phyloP scores from a whole-genome alignment of 768 basidiomycete species.

The Agaricus blazei region DNA sequence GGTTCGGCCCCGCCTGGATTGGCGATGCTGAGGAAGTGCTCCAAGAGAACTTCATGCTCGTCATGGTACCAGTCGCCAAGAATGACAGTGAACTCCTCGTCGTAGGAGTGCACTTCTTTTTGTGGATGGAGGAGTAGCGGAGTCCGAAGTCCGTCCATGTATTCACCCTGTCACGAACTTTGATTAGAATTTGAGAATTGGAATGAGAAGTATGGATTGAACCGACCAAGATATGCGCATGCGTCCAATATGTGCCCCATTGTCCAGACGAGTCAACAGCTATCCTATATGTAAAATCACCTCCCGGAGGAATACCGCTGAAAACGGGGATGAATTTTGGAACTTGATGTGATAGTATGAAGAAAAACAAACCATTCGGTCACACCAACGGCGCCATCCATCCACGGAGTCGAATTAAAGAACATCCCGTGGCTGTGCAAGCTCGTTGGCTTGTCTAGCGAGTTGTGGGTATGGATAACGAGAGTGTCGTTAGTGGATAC shows the following conservation, averaged over 20 bases:
- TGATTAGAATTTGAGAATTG: background rate
- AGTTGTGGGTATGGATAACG: conserved; percentile 73
- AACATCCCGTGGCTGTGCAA: conserved; percentile 96
- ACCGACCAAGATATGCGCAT: conserved; percentile 56
- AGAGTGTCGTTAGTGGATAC: conserved; percentile 69
- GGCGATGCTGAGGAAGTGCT: conserved; percentile 60
- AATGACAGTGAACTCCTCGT: conserved; percentile 85
- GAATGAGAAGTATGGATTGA: background rate
- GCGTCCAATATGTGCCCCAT: conserved; percentile 81
- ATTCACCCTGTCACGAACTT: conserved; percentile 58
- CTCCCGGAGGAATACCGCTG: conserved; percentile 76
- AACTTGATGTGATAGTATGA: background rate
- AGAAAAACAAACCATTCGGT: conserved; percentile 66
- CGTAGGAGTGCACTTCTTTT: conserved; percentile 67
- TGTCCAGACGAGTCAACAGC: conserved; percentile 65
- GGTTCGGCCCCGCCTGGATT: conserved; percentile 89
- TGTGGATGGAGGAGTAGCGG: conserved; percentile 75
- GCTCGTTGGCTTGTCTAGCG: conserved; percentile 57
- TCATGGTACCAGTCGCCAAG: conserved; percentile 93
- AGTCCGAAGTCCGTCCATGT: conserved; percentile 89
- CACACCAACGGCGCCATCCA: conserved; percentile 82
- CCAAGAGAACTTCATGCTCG: conserved; percentile 56
- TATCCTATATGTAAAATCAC: conserved; percentile 69
- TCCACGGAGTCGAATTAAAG: conserved; percentile 83
- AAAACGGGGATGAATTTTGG: background rate